Percentiles rank a stretch among this genome's conserved stretches.
Conservation (phyloP, 768 basidiomycete genomes). For the Auricularia auricula-judae region DNA sequence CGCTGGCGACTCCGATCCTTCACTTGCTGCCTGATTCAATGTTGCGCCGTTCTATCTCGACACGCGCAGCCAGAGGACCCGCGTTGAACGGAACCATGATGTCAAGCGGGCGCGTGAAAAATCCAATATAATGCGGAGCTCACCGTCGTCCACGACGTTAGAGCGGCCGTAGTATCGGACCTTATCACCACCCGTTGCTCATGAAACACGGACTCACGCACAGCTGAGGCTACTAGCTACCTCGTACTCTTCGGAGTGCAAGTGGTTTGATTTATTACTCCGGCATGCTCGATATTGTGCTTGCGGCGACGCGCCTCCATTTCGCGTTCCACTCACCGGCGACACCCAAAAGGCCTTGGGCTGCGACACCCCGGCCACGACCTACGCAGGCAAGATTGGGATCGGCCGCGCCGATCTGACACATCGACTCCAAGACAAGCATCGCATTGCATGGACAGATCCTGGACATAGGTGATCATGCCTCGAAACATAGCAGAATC, state of each 20-base stretch:
- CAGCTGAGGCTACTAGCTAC: neutral
- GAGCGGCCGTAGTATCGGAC: neutral
- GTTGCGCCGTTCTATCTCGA: too few relatives aligned
- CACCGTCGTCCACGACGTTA: neutral
- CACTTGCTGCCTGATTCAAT: too few relatives aligned
- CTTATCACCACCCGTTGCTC: neutral
- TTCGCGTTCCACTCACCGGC: neutral
- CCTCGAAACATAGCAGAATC: neutral
- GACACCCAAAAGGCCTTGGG: neutral
- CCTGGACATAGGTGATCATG: neutral
- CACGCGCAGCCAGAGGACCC: too few relatives aligned
- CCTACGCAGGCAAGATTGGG: neutral
- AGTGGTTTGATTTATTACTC: neutral
- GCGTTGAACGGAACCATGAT: too few relatives aligned
- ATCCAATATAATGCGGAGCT: neutral
- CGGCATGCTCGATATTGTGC: neutral
- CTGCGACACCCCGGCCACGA: neutral
- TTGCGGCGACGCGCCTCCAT: neutral
- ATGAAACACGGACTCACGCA: neutral
- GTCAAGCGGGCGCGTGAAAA: too few relatives aligned
- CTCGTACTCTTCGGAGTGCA: neutral
- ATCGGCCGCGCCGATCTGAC: neutral
- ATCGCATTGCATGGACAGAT: neutral
- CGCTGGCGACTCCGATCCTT: too few relatives aligned
- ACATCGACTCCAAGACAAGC: neutral